These are phyloP conservation scores for Epichloe gansuensis DNA, from an alignment of 2,329 filamentous ascomycete species.

Conservation along the genomic window DNA sequence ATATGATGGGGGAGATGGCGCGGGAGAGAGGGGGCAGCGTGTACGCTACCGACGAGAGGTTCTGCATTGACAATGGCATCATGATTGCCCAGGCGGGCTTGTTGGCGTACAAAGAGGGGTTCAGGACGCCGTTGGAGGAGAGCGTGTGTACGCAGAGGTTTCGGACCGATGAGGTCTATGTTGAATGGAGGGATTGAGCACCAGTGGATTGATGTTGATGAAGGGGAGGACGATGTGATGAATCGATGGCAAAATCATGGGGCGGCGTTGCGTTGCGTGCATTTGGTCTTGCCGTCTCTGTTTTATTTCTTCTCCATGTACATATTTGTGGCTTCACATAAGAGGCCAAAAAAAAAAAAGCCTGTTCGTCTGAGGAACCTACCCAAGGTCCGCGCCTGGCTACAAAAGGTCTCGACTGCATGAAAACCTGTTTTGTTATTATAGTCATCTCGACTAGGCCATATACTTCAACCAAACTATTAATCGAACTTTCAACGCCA, in stretches of 20 bases:
- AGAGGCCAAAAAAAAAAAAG: too few species aligned
- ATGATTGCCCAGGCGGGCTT: slow-evolving; percentile 98
- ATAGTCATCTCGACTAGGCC: neutral
- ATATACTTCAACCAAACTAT: neutral
- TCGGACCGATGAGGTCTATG: slow-evolving; percentile 67
- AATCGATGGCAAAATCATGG: neutral
- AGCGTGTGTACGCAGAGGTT: slow-evolving; percentile 78
- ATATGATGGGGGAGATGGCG: slow-evolving; percentile 98
- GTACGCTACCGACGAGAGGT: slow-evolving; percentile 90
- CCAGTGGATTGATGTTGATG: neutral
- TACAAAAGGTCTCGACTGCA: too few species aligned
- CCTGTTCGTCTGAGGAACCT: too few species aligned
- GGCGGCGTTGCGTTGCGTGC: neutral
- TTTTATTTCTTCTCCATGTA: neutral
- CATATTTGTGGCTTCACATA: neutral
- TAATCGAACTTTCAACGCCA: neutral
- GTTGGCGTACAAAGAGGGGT: slow-evolving; percentile 71
- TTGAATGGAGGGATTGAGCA: slow-evolving; percentile 58
- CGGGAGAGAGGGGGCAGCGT: slow-evolving; percentile 76
- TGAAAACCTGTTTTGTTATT: neutral
- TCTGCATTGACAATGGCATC: slow-evolving; percentile 98
- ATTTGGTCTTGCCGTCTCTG: too few species aligned
- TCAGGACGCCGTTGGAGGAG: slow-evolving; percentile 62
- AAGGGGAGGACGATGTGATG: neutral
- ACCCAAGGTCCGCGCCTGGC: too few species aligned